Base-by-base conservation (phyloP, 2,329 filamentous ascomycete species). In the Xylaria sp. region DNA sequence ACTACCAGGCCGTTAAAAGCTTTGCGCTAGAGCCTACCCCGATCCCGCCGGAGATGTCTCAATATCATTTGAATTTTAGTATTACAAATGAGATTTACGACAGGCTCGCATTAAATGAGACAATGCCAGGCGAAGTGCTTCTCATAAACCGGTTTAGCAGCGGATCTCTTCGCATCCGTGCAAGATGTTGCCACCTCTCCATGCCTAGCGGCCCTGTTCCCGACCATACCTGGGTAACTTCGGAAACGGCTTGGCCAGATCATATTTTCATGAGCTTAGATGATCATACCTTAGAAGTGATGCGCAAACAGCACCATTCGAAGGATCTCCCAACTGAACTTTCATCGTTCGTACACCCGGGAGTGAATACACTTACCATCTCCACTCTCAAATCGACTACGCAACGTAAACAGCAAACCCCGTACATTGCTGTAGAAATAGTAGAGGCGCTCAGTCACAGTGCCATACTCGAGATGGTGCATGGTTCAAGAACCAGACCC, bases 271-370 rank as follows among this genome's bases (percentile, higher is more conserved):
- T 94, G 63, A 80, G 83, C 15, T 75, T 96, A 63, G 96, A 97
- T 69, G 80, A 76, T 0, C 72, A 77, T 0, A 79, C 87, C 11
- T 74, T 92, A 15, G 78, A 81, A 23, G 74, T 87, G 9, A 85
- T 89, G 42, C 85, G 90, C 28, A 92, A 91, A 69, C 75, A 86
- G 0, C 89, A 95, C 64, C 85, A 94, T 71, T 89, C 88, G 11
- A 91, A 89, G 68, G 91, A 96, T 69, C 76, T 92, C 8, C 89
- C 94, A 0, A 79, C 91, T 5, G 92, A 97, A 68, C 78, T 97
- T 23, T 93, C 92, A 0, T 74, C 85, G 9, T 62, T 77, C 19
- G 67, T 96, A 4, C 73, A 71, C 8, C 68, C 77, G 15, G 92
- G 91, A 0, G 71, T 74, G 5, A 96, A 97, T 70, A 74, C 70